Evolutionary conservation across 2,329 filamentous ascomycete genomes (phyloP).

Genomic region (Paecilomyces variotii): DNA sequence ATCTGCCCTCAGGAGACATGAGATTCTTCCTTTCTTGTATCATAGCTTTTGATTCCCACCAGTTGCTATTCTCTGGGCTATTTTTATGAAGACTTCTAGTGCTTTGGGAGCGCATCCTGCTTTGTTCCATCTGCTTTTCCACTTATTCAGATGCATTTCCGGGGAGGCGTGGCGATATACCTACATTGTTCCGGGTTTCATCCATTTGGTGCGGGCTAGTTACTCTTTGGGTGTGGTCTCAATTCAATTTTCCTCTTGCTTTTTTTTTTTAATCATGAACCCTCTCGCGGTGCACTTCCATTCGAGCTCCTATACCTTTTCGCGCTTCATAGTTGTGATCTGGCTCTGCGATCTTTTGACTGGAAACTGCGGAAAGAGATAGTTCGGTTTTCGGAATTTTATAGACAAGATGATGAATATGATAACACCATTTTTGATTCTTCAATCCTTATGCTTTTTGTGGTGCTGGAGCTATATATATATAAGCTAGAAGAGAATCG

Average conservation of each 20-base stretch:
- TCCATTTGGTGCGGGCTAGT: neutral
- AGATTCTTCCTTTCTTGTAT: neutral
- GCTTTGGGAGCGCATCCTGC: neutral
- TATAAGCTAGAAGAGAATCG: too few relatives aligned
- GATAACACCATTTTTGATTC: constrained; percentile 8
- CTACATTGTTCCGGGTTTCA: neutral
- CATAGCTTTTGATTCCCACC: neutral
- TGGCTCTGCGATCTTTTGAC: neutral
- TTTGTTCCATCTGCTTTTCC: neutral
- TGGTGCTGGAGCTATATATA: too few relatives aligned
- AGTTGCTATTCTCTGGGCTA: neutral
- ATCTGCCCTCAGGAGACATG: too few relatives aligned
- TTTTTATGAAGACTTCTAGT: neutral
- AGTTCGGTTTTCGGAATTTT: neutral
- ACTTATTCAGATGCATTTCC: neutral
- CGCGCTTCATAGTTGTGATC: neutral
- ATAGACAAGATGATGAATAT: neutral
- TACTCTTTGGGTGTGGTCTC: constrained; percentile 3
- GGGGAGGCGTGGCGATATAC: neutral
- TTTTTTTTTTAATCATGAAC: too few relatives aligned
- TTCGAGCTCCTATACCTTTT: neutral
- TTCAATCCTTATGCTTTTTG: neutral
- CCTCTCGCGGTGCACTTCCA: neutral
- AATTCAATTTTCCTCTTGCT: neutral
- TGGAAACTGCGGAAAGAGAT: neutral